phyloP scores from a whole-genome alignment of 2,329 filamentous ascomycete species.

The Pseudopithomyces maydicus region DNA sequence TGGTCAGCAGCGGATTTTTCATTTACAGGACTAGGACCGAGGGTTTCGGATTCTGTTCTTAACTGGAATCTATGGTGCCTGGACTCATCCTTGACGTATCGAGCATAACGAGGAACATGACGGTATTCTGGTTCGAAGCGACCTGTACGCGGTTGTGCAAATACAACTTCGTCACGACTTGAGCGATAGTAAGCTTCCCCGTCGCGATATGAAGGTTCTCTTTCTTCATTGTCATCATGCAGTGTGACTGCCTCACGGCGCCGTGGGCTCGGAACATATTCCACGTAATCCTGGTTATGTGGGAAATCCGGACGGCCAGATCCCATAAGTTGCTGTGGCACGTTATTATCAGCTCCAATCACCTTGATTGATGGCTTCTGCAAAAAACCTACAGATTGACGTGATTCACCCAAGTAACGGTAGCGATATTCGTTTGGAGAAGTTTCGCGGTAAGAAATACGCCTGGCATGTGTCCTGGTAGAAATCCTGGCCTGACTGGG shows the following conservation, averaged over 20 bases:
- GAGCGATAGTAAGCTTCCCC: slow-evolving; percentile 35
- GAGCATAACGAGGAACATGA: slow-evolving; percentile 31
- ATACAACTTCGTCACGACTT: slow-evolving; percentile 30
- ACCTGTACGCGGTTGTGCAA: slow-evolving; percentile 35
- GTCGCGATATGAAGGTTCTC: slow-evolving; percentile 39
- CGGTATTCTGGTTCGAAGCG: slow-evolving; percentile 32
- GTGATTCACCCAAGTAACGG: slow-evolving; percentile 35
- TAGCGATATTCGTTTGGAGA: slow-evolving; percentile 33
- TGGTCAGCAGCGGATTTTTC: slow-evolving; percentile 40
- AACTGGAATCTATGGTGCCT: slow-evolving; percentile 28
- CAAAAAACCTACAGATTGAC: slow-evolving; percentile 41
- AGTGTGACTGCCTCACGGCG: slow-evolving; percentile 27
- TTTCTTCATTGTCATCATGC: slow-evolving; percentile 37
- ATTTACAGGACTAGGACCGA: slow-evolving; percentile 26
- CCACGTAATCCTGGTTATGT: slow-evolving; percentile 33
- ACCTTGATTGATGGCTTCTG: slow-evolving; percentile 7
- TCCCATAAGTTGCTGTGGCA: slow-evolving; percentile 31
- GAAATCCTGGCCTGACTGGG: slow-evolving; percentile 20
- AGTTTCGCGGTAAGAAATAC: slow-evolving; percentile 28
- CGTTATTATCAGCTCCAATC: slow-evolving; percentile 20
- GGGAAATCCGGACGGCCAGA: slow-evolving; percentile 34
- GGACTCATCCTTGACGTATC: slow-evolving; percentile 34
- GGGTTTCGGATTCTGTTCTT: slow-evolving; percentile 24
- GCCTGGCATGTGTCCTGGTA: slow-evolving; percentile 22
- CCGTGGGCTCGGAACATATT: slow-evolving; percentile 35